A percentile compares a stretch with the other conserved stretches of the same genome.
phyloP scores from a whole-genome alignment of 768 basidiomycete species.

The Kwoniella newhampshirensis region DNA sequence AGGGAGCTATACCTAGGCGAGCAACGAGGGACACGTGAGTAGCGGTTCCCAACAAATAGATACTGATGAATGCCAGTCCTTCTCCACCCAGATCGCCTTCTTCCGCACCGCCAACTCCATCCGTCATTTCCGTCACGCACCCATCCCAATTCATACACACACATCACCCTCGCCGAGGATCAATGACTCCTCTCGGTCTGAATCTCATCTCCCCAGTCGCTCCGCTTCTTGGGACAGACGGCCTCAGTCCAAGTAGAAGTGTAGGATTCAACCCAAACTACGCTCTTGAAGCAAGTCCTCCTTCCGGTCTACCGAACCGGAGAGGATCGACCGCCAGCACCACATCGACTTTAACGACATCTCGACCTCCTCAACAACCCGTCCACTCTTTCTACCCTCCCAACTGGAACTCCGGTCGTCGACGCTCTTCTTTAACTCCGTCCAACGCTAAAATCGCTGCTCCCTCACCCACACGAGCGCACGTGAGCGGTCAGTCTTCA shows the following conservation, averaged over 20 bases:
- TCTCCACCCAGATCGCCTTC: constrained; percentile 32
- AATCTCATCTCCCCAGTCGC: constrained; percentile 50
- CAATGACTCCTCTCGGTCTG: constrained; percentile 48
- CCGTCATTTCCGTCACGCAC: constrained; percentile 38
- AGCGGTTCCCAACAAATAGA: neutral
- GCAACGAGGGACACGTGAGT: constrained; percentile 6
- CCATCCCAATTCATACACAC: constrained; percentile 52
- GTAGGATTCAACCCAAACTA: constrained; percentile 13
- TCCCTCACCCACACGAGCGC: constrained; percentile 41
- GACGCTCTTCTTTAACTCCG: constrained; percentile 48
- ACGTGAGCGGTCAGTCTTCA: constrained; percentile 27
- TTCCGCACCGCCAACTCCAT: constrained; percentile 45
- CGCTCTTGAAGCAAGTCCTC: neutral
- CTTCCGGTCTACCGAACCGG: neutral
- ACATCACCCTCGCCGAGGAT: constrained; percentile 51
- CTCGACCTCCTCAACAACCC: neutral
- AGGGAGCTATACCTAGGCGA: constrained; percentile 28
- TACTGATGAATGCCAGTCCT: neutral
- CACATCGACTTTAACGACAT: constrained; percentile 15
- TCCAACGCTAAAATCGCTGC: constrained; percentile 33
- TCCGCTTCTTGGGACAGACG: constrained; percentile 25
- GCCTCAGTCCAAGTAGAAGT: constrained; percentile 4
- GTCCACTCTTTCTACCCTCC: constrained; percentile 15
- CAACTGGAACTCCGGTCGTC: constrained; percentile 15
- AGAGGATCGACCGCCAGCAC: constrained; percentile 36